Conservation (phyloP, 129 eudicot genomes). For the Scalesia atractyloides region DNA sequence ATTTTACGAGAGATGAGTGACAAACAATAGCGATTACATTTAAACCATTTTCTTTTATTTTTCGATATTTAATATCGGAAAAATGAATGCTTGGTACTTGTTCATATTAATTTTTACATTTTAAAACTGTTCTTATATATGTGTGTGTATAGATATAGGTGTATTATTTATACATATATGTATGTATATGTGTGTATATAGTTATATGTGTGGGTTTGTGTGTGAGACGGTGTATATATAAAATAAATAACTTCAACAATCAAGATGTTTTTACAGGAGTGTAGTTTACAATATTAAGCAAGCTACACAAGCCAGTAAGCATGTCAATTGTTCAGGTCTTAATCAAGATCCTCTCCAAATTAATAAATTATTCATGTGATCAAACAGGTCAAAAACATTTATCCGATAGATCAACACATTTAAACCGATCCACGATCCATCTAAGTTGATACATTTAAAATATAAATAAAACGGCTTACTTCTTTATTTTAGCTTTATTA, state of each 20-base stretch:
- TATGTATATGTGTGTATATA: not conserved
- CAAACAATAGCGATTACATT: too few species aligned
- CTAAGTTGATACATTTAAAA: not conserved
- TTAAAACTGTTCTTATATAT: not conserved
- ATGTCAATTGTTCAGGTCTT: not conserved
- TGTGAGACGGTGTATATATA: not conserved
- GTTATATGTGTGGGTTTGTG: not conserved
- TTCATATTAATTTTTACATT: too few species aligned
- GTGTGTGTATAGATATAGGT: too few species aligned
- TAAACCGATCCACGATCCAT: not conserved
- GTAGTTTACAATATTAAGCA: not conserved
- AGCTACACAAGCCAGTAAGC: not conserved
- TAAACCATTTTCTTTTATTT: too few species aligned
- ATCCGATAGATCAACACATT: not conserved
- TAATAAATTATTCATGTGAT: not conserved
- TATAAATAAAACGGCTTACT: not conserved
- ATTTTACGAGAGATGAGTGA: too few species aligned
- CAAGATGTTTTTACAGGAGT: not conserved
- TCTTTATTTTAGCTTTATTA: not conserved
- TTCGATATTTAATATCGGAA: too few species aligned
- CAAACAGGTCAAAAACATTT: not conserved
- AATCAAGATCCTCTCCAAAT: not conserved
- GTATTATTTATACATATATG: too few species aligned
- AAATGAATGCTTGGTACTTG: too few species aligned
- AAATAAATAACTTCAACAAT: not conserved